Conservation (phyloP, 805 yeast species). For the Lachancea kluyveri region DNA sequence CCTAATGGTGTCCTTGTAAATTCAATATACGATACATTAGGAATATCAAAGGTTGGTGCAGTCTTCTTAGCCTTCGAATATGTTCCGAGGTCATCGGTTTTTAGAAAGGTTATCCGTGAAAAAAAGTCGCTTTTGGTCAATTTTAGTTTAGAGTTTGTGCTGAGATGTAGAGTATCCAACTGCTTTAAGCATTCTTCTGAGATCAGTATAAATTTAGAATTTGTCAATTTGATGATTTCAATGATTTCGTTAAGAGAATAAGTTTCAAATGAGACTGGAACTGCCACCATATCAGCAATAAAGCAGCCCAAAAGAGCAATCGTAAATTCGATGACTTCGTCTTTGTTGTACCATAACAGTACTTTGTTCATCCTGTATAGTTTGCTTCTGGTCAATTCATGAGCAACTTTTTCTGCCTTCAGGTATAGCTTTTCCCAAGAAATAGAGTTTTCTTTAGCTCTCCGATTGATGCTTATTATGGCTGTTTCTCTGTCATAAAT, state of each 20-base stretch:
- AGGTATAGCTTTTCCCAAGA: constrained; percentile 87
- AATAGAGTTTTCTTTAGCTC: constrained; percentile 76
- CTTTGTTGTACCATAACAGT: constrained; percentile 72
- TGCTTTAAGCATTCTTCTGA: constrained; percentile 75
- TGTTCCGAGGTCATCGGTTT: constrained; percentile 81
- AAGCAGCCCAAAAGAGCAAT: constrained; percentile 88
- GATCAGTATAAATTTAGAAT: constrained; percentile 69
- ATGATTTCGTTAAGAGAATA: constrained; percentile 58
- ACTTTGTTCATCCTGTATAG: constrained; percentile 80
- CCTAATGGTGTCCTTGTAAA: constrained; percentile 87
- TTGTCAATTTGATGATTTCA: constrained; percentile 66
- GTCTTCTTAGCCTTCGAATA: constrained; percentile 53
- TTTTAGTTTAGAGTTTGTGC: constrained; percentile 31
- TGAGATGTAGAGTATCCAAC: constrained; percentile 55
- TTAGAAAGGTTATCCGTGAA: constrained; percentile 35
- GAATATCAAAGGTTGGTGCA: constrained; percentile 61
- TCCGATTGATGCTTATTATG: constrained; percentile 60
- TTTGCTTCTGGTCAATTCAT: constrained; percentile 40
- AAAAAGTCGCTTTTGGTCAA: constrained; percentile 28
- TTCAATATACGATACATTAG: constrained; percentile 90
- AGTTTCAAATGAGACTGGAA: constrained; percentile 77
- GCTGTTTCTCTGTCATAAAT: constrained; percentile 65
- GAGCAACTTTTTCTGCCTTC: constrained; percentile 83
- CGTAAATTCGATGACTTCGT: constrained; percentile 79
- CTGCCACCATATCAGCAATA: constrained; percentile 89